A percentile compares a stretch with the other conserved stretches of the same genome.
These are phyloP conservation scores for Penicillium corylophilum DNA, from an alignment of 2,329 filamentous ascomycete species.

Conservation along the genomic window DNA sequence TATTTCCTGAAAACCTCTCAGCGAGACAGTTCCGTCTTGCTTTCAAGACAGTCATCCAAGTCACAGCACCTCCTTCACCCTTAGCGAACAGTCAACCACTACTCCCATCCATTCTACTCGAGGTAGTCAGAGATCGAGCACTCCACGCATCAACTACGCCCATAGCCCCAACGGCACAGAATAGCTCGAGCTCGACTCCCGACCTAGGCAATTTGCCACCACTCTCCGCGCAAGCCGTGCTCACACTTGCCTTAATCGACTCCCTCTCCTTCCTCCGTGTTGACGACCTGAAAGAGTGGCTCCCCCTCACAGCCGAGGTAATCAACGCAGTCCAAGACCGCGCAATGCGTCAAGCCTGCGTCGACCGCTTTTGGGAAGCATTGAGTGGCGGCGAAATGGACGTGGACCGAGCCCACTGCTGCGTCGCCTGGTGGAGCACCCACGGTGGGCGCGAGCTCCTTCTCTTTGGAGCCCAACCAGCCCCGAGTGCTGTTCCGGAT, in stretches of 20 bases:
- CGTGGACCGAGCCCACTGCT: constrained; percentile 74
- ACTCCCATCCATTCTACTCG: constrained; percentile 76
- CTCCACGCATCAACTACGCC: constrained; percentile 54
- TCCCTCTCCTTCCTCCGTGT: constrained; percentile 72
- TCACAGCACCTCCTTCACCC: constrained; percentile 75
- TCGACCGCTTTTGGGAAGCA: constrained; percentile 74
- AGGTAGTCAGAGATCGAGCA: constrained; percentile 70
- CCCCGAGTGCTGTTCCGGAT: constrained; percentile 4
- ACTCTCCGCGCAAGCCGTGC: constrained; percentile 71
- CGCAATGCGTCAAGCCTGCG: constrained; percentile 62
- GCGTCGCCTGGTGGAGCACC: constrained; percentile 83
- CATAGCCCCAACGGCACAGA: constrained; percentile 39
- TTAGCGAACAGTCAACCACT: constrained; percentile 71
- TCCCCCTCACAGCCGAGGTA: constrained; percentile 67
- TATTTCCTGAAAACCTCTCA: constrained; percentile 76
- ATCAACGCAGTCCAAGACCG: constrained; percentile 64
- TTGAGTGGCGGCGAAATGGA: constrained; percentile 83
- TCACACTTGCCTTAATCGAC: constrained; percentile 76
- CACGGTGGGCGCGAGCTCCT: constrained; percentile 59
- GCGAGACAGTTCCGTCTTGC: constrained; percentile 84
- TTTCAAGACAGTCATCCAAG: constrained; percentile 79
- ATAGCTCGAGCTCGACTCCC: constrained; percentile 35
- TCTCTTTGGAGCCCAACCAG: constrained; percentile 44
- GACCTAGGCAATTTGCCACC: constrained; percentile 33
- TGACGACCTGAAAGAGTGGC: constrained; percentile 73